These are phyloP conservation scores for Rhizophagus clarus DNA, from an alignment of 192 early-diverging fungal genomes.

Conservation along the genomic window DNA sequence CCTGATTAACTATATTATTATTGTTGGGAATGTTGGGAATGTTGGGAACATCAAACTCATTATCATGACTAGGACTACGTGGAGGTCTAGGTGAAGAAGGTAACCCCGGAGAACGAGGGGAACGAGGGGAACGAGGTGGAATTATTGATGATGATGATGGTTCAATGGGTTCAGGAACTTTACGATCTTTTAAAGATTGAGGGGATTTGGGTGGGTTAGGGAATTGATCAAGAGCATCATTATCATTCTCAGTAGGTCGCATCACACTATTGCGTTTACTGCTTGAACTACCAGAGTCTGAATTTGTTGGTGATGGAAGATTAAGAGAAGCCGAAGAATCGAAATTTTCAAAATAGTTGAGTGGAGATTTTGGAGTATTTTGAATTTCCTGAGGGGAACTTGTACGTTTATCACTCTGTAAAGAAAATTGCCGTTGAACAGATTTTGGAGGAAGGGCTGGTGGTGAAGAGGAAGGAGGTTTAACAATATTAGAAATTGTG, in stretches of 20 bases:
- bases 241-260: neutral
- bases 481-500: neutral
- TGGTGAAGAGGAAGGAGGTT: neutral
- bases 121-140: neutral
- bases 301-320: slow-evolving; percentile 20
- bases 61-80: neutral
- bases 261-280: neutral
- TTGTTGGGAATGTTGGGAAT: no score
- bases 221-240: neutral
- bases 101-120: neutral
- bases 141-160: neutral
- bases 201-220: neutral
- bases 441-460: slow-evolving; percentile 5
- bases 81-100: neutral
- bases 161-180: neutral
- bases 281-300: neutral
- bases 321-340: neutral
- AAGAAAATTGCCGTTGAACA: neutral
- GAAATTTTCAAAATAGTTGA: slow-evolving; percentile 1
- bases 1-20: neutral
- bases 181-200: neutral
- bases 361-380: neutral
- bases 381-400: neutral
- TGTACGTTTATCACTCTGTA: neutral
- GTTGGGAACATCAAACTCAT: neutral